Evolutionary conservation across 2,329 filamentous ascomycete species (phyloP).

Genomic region (Colletotrichum spaethianum): DNA sequence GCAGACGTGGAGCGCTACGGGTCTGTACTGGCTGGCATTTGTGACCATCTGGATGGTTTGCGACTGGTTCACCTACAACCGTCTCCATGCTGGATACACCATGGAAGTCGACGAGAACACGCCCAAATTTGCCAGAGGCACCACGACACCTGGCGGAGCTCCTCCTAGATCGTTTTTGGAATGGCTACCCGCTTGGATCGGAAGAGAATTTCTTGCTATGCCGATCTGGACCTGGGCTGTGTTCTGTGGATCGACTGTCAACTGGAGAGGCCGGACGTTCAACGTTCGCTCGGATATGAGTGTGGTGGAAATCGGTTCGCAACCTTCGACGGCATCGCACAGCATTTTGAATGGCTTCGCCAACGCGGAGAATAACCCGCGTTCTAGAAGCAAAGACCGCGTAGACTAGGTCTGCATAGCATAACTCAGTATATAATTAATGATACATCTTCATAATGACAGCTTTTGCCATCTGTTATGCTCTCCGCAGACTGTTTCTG

Average conservation of each 20-base stretch:
- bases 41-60: constrained; percentile 80
- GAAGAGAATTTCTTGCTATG: constrained; percentile 84
- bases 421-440: neutral
- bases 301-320: constrained; percentile 66
- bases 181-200: constrained; percentile 89
- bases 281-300: constrained; percentile 87
- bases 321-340: neutral
- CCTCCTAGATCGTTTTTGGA: constrained; percentile 71
- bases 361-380: neutral
- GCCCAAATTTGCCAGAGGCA: constrained; percentile 77
- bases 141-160: constrained; percentile 52
- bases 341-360: neutral
- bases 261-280: constrained; percentile 89
- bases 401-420: constrained; percentile 7
- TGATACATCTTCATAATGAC: neutral
- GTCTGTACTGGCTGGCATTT: constrained; percentile 74
- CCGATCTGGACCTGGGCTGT: constrained; percentile 95
- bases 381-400: constrained; percentile 38
- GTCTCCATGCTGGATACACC: constrained; percentile 80
- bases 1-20: constrained; percentile 78
- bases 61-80: constrained; percentile 81
- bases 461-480: neutral
- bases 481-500: neutral
- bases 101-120: constrained; percentile 81
- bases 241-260: constrained; percentile 87